Evolutionary conservation across 805 yeast genomes (phyloP), one percentile per base, ranked within the genome.

Genomic region (Zygosaccharomyces kombuchaensis): DNA sequence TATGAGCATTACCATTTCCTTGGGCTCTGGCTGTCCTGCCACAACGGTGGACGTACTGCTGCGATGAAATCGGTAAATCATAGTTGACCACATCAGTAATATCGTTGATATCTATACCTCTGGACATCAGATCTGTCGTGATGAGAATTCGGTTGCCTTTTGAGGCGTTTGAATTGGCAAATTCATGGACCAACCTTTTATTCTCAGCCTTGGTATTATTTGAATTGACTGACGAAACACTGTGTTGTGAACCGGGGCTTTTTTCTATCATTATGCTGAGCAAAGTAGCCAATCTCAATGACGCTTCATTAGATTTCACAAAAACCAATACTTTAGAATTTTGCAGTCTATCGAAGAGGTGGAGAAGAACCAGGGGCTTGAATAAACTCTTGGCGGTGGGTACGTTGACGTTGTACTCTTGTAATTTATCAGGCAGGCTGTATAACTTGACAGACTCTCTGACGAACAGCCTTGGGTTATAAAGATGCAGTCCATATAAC

Each of bases 1-100:
- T 84, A 61, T 81, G 77, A 0, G 96, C 96, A 30, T 70, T 68
- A 61, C 99, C 99, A 0, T 54, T 43, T 29, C 81, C 77, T 42
- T 84, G 82, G 2, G 99, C 99, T 68, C 99, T 80, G 1, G 98
- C 97, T 0, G 98, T 90, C 71, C 99, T 82, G 34, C 99, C 99
- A 32, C 89, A 88, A 58, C 99, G 77, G 67, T 93, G 99, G 22
- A 93, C 88, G 55, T 93, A 93, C 56, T 93, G 98, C 52, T 95
- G 82, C 1, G 90, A 76, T 1, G 96, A 84, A 21, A 79, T 74
- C 17, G 99, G 99, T 44, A 89, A 65, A 60, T 93, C 98, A 65
- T 93, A 93, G 66, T 93, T 93, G 42, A 93, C 70, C 9, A 93
- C 96, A 51, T 80, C 77, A 36, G 78, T 73, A 40, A 93, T 78